These are phyloP conservation scores for Ophiostoma himal-ulmi DNA, from an alignment of 2,329 filamentous ascomycete species.

Conservation along the genomic window DNA sequence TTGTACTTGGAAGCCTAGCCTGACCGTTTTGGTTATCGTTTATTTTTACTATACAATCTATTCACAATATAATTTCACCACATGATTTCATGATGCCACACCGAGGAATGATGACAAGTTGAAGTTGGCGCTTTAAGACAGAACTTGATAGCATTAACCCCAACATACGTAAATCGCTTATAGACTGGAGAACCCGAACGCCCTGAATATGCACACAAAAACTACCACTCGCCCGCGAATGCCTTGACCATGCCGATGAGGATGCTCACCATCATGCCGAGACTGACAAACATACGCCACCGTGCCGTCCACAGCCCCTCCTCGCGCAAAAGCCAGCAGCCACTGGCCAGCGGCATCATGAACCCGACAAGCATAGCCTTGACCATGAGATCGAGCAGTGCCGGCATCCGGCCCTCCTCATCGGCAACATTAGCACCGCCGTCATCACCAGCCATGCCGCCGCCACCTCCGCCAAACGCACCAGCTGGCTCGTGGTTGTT, in stretches of 20 bases:
- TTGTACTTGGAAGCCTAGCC: constrained; percentile 4
- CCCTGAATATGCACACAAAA: neutral
- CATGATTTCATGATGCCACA: neutral
- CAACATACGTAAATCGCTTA: neutral
- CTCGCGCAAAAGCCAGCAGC: constrained; percentile 79
- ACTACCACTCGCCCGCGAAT: constrained; percentile 35
- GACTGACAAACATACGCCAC: constrained; percentile 78
- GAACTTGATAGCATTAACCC: neutral
- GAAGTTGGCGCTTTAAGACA: neutral
- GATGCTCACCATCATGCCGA: constrained; percentile 75
- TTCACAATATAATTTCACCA: neutral
- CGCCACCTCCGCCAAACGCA: constrained; percentile 35
- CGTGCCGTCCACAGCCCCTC: constrained; percentile 81
- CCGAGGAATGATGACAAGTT: neutral
- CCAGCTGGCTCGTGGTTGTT: constrained; percentile 41
- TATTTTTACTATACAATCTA: neutral
- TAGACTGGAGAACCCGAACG: neutral
- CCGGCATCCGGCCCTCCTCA: constrained; percentile 42
- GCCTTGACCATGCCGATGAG: constrained; percentile 63
- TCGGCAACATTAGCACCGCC: constrained; percentile 35
- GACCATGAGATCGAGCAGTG: constrained; percentile 75
- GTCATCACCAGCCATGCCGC: constrained; percentile 30
- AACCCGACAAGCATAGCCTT: constrained; percentile 88
- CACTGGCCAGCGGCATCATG: constrained; percentile 84
- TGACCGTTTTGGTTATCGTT: constrained; percentile 1